These are phyloP conservation scores for Elsinoe fawcettii DNA, from an alignment of 2,329 filamentous ascomycete species.

Conservation along the genomic window DNA sequence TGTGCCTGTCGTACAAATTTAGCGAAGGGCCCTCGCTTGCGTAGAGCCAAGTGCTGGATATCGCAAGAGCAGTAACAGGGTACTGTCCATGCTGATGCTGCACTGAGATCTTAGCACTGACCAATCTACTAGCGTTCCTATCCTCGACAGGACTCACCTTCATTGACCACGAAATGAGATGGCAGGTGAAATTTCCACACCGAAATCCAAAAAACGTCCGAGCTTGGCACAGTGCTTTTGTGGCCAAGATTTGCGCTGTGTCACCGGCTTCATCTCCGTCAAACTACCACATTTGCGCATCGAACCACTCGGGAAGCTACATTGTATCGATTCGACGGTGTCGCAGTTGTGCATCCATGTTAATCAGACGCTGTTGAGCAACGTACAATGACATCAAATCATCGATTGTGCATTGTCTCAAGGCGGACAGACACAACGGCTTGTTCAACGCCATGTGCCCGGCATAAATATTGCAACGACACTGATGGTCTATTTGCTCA, in stretches of 20 bases:
- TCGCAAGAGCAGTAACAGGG: conserved; percentile 40
- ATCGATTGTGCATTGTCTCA: not conserved
- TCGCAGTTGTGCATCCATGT: not conserved
- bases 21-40: conserved; percentile 39
- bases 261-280: not conserved
- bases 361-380: not conserved
- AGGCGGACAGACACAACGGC: not conserved
- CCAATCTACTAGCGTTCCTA: not conserved
- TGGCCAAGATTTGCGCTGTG: not conserved
- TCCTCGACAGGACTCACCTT: not conserved
- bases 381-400: not conserved
- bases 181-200: conserved; percentile 8
- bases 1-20: conserved; percentile 30
- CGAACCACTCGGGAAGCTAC: not conserved
- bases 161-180: conserved; percentile 7
- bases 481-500: not conserved
- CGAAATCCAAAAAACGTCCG: not conserved
- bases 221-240: not conserved
- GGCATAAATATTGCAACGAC: not conserved
- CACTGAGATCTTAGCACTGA: not conserved
- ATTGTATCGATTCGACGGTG: not conserved
- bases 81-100: conserved; percentile 20
- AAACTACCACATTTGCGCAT: not conserved
- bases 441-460: not conserved
- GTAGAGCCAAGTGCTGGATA: conserved; percentile 31